Evolutionary conservation across 352 stramenopile species (phyloP), one percentile per base, ranked within the genome.

Genomic region (Phytophthora meadii): DNA sequence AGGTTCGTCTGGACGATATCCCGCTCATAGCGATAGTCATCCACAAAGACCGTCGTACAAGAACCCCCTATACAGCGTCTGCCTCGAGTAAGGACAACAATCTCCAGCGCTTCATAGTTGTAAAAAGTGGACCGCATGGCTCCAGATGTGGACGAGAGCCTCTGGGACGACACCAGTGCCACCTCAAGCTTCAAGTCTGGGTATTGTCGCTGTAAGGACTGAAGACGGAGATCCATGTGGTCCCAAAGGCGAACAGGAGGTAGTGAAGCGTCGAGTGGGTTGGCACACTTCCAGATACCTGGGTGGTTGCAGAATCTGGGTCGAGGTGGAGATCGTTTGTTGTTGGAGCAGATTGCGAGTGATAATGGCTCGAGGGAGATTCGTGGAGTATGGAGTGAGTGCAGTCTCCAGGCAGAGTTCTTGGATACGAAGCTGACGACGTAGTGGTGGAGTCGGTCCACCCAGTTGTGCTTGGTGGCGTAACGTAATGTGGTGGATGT

Each of bases 1-100:
- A 72, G 55, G 30, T 85, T 74, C 30, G 64, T 84, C 40, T 69
- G 54, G 2, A 88, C 46, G 11, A 65, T 64, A 5, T 67, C 61
- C 1, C 79, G 70, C 30, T 88, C 73, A 34, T 89, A 92, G 32
- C 83, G 72, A 14, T 81, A 87, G 41, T 87, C 78, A 44, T 87
- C 78, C 12, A 84, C 50, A 19, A 83, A 67, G 0, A 80, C 53
- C 0, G 76, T 87, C 5, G 30, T 42, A 34, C 72, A 84, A 15
- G 4, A 27, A 12, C 30, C n/a, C 8, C 17, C 15, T 14, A 25
- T 27, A 30, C 74, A 81, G 14, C 32, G 59, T 9, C 54, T 71
- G 0, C 74, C 74, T 4, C 74, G 56, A 5, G 65, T 74, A 12
- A 83, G 30, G n/a, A 74, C 68, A 14, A 72, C 65, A 2, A 79